Base-by-base conservation (phyloP, 2,329 filamentous ascomycete genomes). In the Gnomoniopsis smithogilvyi region DNA sequence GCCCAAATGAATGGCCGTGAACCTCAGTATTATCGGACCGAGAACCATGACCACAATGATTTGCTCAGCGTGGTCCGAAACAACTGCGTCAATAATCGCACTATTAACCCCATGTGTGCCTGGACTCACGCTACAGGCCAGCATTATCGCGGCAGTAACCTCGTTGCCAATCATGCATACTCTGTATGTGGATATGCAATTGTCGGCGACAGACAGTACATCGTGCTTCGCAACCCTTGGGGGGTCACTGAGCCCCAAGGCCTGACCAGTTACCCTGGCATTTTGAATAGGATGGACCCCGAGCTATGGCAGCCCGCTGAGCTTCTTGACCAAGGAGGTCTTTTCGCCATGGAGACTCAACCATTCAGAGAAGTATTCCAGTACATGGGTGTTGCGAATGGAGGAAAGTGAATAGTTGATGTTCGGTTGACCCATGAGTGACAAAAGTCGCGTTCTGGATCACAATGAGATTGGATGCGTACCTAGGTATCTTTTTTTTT, bases 111-210 rank as follows among this genome's bases (percentile, higher is more conserved):
- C 30, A 76, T 76, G 72, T 67, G 67, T 3, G 74, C 74, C 26
- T 78, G 67, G 67, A 78, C 76, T 38, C 69, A 75, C 63, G 73
- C 75, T 51, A 72, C 73, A 3, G 70, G 69, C 64, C 63, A 65
- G 47, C 66, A 65, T 59, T 77, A 70, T 67, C 68, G 70, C 59
- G 75, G 76, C 54, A 69, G 69, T 69, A 77, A 77, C 66, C 64
- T 78, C 12, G 76, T 76, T 6, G 74, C 74, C 59, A 78, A 77
- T 70, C 74, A 77, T 65, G 76, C 75, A 54, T 77, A 78, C 70
- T 74, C 73, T 36, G 68, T 78, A 14, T 73, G 69, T 49, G 75
- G 73, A 22, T 77, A 76, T 68, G 68, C 77, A 53, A 51, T 58
- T 30, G 56, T 58, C 33, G 56, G 56, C 14, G 56, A 58, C 49